A percentile compares a stretch with the other conserved stretches of the same genome.
Conservation (phyloP, 2,329 filamentous ascomycete genomes). For the Tolypocladium inflatum region DNA sequence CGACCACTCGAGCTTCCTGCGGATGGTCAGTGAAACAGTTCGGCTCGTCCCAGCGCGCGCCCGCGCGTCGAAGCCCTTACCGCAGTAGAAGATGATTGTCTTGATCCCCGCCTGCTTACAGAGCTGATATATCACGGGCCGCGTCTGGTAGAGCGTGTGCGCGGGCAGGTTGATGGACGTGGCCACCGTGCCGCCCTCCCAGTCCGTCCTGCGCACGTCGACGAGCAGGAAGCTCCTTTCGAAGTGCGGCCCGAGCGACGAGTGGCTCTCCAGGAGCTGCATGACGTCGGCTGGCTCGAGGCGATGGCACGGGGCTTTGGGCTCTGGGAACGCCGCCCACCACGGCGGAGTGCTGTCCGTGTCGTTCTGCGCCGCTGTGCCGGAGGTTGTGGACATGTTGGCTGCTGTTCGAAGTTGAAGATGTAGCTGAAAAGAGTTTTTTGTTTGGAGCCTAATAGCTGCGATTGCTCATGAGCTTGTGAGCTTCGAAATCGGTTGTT, state of each 20-base stretch:
- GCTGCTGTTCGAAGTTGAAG: background rate
- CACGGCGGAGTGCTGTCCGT: slow-evolving; percentile 17
- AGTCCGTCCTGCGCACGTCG: slow-evolving; percentile 44
- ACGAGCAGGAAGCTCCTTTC: slow-evolving; percentile 34
- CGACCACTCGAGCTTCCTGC: slow-evolving; percentile 40
- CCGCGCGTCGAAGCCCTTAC: slow-evolving; percentile 18
- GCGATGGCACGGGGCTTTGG: slow-evolving; percentile 25
- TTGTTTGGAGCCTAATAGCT: background rate
- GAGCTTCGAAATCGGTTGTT: background rate
- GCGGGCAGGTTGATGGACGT: slow-evolving; percentile 49
- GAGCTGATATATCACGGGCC: slow-evolving; percentile 36
- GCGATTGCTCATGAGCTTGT: background rate
- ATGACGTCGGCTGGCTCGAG: slow-evolving; percentile 31
- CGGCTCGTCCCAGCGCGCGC: background rate
- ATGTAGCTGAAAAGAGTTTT: too few relatives aligned
- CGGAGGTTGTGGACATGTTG: background rate
- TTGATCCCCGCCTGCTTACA: slow-evolving; percentile 38
- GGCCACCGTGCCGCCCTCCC: slow-evolving; percentile 49
- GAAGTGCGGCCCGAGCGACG: slow-evolving; percentile 15
- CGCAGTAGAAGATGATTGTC: slow-evolving; percentile 46
- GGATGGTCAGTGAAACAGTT: background rate
- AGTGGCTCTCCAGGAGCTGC: slow-evolving; percentile 27
- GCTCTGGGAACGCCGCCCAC: slow-evolving; percentile 33
- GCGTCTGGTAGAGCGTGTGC: slow-evolving; percentile 42
- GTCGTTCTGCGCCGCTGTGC: slow-evolving; percentile 1